Evolutionary conservation across 2,329 filamentous ascomycete genomes (phyloP).

Genomic region (Dryadomyces quercus-mongolicae): DNA sequence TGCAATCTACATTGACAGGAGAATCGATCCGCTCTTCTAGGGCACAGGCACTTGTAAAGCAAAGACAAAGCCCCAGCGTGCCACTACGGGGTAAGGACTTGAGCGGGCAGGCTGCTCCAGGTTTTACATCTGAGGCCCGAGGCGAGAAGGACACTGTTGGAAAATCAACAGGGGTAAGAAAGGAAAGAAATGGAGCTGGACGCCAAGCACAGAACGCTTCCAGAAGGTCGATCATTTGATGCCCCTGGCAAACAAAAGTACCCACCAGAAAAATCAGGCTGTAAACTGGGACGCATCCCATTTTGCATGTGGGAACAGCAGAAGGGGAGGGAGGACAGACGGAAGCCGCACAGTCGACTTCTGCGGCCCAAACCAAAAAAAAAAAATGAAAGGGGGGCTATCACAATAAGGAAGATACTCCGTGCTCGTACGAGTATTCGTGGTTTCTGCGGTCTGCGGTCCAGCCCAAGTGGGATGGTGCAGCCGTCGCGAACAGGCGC

Average conservation of each 20-base stretch:
- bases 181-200: background rate
- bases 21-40: too few species aligned
- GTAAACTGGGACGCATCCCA: background rate
- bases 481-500: background rate
- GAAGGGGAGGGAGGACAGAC: background rate
- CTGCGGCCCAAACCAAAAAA: background rate
- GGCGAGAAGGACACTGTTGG: background rate
- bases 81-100: background rate
- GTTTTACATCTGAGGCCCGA: background rate
- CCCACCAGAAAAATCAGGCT: background rate
- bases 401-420: too few species aligned
- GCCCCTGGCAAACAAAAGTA: background rate
- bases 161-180: background rate
- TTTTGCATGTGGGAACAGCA: background rate
- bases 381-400: background rate
- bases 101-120: background rate
- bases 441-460: too few species aligned
- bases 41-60: too few species aligned
- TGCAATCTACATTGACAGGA: too few species aligned
- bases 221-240: constrained; percentile 6
- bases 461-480: too few species aligned
- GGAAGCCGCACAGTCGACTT: background rate
- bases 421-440: too few species aligned
- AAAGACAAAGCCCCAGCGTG: too few species aligned
- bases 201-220: constrained; percentile 9